Evolutionary conservation across 1,284 basidiomycete genomes (phyloP), one percentile per base, ranked within the genome.

Genomic region (Meira miltonrushii): DNA sequence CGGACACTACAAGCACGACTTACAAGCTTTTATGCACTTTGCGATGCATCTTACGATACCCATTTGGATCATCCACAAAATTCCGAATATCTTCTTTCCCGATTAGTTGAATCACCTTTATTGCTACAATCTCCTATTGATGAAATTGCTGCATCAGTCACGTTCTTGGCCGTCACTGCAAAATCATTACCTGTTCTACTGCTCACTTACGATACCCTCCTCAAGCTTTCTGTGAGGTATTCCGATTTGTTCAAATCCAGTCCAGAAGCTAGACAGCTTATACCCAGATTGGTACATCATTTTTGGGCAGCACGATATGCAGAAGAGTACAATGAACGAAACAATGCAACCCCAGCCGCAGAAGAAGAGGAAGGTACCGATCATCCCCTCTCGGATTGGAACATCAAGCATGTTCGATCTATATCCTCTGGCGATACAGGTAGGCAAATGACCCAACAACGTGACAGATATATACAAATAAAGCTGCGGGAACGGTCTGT

Each of bases 141-240:
- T 15, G 67, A 65, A 46, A 21, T 65, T 19, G 62, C 66, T 0
- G 62, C 61, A 28, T 59, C 59, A 13, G 59, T 69, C 50, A 62
- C 69, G 58, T 61, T 69, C 50, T 62, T 64, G 1, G 64, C 61
- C 15, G 25, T 46, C 11, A 53, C 47, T 33, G 59, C 40, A 15
- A 49, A 33, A n/a, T 86, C 94, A 72, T 91, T 92, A 0, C 91
- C 93, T 71, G 82, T 84, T 13, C 85, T 90, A 62, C 85, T 90
- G 70, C 87, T 95, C 57, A 82, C 87, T 37, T 92, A 90, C 79
- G 84, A 86, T 65, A 80, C 92, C 53, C 83, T 94, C 21, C 83
- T 91, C 21, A 83, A 82, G 66, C 87, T 88, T 73, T 92, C 92
- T 23, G 53, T 64, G 10, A 25, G n/a, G 25, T 44, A 58, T 21